Evolutionary conservation across 2,329 filamentous ascomycete genomes (phyloP).

Genomic region (Pseudogymnoascus sp.): DNA sequence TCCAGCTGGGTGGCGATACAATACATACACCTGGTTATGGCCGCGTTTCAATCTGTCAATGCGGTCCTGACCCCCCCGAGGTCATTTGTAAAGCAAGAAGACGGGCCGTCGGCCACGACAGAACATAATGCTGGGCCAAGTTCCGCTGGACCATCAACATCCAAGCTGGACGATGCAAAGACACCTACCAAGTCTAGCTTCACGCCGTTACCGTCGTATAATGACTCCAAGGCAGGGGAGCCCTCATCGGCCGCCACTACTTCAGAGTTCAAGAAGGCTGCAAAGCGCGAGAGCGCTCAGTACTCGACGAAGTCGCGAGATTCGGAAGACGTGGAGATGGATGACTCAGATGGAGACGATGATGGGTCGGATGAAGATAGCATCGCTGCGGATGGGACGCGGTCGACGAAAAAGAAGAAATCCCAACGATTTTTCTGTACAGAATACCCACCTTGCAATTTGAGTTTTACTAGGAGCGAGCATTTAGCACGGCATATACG

Average conservation of each 20-base stretch:
- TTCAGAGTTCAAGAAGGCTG: conserved; percentile 36
- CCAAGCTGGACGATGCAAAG: conserved; percentile 36
- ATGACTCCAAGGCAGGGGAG: conserved; percentile 44
- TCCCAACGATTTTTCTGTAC: conserved; percentile 94
- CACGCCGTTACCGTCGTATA: conserved; percentile 39
- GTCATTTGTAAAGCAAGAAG: conserved; percentile 35
- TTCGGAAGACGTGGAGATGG: conserved; percentile 68
- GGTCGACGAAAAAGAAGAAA: conserved; percentile 88
- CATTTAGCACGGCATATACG: conserved; percentile 91
- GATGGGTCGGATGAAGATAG: conserved; percentile 57
- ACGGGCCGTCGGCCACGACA: conserved; percentile 48
- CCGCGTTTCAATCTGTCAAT: conserved; percentile 54
- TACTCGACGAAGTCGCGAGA: conserved; percentile 52
- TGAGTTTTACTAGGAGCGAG: conserved; percentile 94
- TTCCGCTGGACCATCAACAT: conserved; percentile 16
- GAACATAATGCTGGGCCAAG: conserved; percentile 35
- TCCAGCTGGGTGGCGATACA: background rate
- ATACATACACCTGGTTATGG: conserved; percentile 32
- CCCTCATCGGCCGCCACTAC: conserved; percentile 41
- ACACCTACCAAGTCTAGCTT: conserved; percentile 59
- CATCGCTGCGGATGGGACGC: conserved; percentile 54
- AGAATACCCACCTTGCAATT: conserved; percentile 77
- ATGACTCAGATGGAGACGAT: conserved; percentile 61
- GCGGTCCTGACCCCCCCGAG: conserved; percentile 41
- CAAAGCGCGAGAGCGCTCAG: conserved; percentile 50